Evolutionary conservation across 2,329 filamentous ascomycete species (phyloP).

Genomic region (Hypoxylon sp.): DNA sequence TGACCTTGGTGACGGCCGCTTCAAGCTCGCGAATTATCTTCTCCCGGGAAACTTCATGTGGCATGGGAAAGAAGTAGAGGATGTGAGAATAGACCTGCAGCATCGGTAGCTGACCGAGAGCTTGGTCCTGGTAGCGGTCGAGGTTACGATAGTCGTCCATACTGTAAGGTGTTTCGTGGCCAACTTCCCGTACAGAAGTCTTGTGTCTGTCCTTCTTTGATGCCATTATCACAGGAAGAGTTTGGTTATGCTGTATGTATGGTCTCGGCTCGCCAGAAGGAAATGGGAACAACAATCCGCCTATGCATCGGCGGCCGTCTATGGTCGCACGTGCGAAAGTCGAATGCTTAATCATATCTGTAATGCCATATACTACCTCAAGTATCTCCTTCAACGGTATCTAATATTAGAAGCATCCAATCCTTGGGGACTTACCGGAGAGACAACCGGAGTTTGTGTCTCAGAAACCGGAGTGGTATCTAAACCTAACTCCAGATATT

Average conservation of each 20-base stretch:
- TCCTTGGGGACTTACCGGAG: not conserved
- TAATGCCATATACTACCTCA: not conserved
- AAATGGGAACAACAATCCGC: not conserved
- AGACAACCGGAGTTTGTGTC: not conserved
- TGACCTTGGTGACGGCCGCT: constrained; percentile 1
- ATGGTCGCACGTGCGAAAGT: not conserved
- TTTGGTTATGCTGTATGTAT: not conserved
- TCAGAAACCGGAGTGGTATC: not conserved
- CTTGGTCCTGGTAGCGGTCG: constrained; percentile 7
- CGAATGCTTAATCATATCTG: not conserved
- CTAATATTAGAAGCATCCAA: not conserved
- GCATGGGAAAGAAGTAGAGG: constrained; percentile 2
- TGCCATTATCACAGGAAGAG: not conserved
- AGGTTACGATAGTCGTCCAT: constrained; percentile 6
- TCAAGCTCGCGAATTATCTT: constrained; percentile 1
- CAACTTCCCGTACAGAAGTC: not conserved
- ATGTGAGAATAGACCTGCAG: constrained; percentile 8
- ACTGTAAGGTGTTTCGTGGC: not conserved
- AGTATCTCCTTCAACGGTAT: not conserved
- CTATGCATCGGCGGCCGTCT: too few relatives aligned
- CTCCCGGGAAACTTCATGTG: not conserved
- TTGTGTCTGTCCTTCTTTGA: not conserved
- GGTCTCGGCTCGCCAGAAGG: not conserved
- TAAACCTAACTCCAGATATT: not conserved
- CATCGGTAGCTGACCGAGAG: constrained; percentile 9